Base-by-base conservation (phyloP, 495 filamentous ascomycete species). In the Sordaria brevicollis region DNA sequence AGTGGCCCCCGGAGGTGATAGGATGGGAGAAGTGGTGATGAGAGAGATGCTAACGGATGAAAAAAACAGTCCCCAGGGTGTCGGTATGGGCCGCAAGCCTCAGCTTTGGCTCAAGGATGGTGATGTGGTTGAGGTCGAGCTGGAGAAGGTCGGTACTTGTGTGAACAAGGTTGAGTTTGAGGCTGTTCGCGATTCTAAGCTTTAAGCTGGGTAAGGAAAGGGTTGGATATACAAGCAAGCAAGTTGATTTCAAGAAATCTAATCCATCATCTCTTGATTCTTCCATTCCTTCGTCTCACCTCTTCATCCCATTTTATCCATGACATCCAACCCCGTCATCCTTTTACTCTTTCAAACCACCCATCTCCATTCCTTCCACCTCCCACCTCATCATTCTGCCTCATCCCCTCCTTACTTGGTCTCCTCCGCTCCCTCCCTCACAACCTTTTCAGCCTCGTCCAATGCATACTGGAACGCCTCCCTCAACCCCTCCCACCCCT, bases 101-200 rank as follows among this genome's bases (percentile, higher is more conserved):
- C 83, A 86, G 68, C 76, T 91, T 29, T 96, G 91, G 92, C 79
- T 94, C 71, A 91, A 90, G 77, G 87, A 94, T 77, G 90, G 91
- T 5, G 92, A 96, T 79, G 73, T 87, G n/a, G 90, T 93, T 34
- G 89, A 93, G 71, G 90, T 94, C 49, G 84, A 82, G 31, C 82
- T 94, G 2, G 90, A 93, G 73, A 83, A 84, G 4, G 88, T 94
- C 17, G 92, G 92, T 17, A 87, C 83, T 3, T 90, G 89, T 75
- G 81, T 80, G 25, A 95, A 95, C 80, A 88, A 83, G 68, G 85
- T 95, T n/a, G 89, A 89, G 65, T 92, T 89, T 77, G 81, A 79
- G 33, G 13, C 68, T 10, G 86, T 86, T 78, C 78, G 82, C 5
- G 81, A 79, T 69, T 69, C 88, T 2, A 91, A 87, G 77, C 80